Conservation (phyloP, 2,329 filamentous ascomycete species). For the Xylariaceae sp. region DNA sequence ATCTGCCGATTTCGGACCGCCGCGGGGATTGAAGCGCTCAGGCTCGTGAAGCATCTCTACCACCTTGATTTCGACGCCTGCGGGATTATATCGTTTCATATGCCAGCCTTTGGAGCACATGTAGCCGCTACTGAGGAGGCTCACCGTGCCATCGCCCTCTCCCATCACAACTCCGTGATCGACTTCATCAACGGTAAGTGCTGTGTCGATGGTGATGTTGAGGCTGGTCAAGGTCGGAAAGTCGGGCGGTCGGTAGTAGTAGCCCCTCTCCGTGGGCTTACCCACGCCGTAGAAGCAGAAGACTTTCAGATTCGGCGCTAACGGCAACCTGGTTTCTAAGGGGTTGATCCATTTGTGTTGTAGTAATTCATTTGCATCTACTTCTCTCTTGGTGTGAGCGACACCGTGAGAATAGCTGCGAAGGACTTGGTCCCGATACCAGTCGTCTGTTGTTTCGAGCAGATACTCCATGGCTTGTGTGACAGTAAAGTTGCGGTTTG, state of each 20-base stretch:
- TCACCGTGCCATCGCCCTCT: constrained; percentile 94
- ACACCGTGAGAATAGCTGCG: constrained; percentile 83
- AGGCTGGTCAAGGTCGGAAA: constrained; percentile 60
- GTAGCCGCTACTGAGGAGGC: constrained; percentile 85
- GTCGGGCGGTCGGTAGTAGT: constrained; percentile 77
- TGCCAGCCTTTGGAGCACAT: constrained; percentile 97
- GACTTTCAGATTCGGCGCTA: constrained; percentile 86
- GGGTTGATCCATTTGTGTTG: constrained; percentile 91
- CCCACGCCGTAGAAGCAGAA: constrained; percentile 97
- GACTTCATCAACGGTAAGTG: constrained; percentile 53
- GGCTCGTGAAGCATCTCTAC: constrained; percentile 98
- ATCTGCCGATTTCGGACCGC: constrained; percentile 70
- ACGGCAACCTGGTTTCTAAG: constrained; percentile 79
- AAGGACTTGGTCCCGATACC: constrained; percentile 74
- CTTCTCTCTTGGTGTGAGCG: constrained; percentile 72
- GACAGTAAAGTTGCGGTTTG: constrained; percentile 75
- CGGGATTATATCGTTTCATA: constrained; percentile 90
- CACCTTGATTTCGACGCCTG: constrained; percentile 73
- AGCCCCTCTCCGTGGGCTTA: constrained; percentile 87
- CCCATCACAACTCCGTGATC: constrained; percentile 95
- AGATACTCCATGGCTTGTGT: constrained; percentile 74
- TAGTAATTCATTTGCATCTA: constrained; percentile 76
- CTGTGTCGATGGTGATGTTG: constrained; percentile 71
- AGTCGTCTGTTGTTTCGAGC: constrained; percentile 72
- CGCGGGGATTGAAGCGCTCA: constrained; percentile 81